Evolutionary conservation across 768 basidiomycete species (phyloP).

Genomic region (Lepiota venenata): DNA sequence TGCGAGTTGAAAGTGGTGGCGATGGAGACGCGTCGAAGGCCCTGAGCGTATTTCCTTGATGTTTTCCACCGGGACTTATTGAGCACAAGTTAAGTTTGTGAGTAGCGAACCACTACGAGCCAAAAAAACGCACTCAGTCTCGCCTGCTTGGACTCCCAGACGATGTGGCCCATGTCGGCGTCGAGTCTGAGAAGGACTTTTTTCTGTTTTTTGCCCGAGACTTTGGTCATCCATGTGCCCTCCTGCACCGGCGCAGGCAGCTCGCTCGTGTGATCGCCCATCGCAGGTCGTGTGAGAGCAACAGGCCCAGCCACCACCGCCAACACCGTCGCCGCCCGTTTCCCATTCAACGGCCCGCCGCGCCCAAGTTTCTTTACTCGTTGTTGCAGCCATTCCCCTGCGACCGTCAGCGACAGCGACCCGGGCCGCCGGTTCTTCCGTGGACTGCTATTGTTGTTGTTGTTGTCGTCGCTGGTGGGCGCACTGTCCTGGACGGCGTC

Average conservation of each 20-base stretch:
- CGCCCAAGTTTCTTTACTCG: constrained; percentile 1
- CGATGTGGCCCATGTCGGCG: constrained; percentile 75
- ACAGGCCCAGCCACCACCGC: neutral
- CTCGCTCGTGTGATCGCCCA: constrained; percentile 21
- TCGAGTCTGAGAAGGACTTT: constrained; percentile 68
- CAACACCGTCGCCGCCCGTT: neutral
- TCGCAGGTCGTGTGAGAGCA: neutral
- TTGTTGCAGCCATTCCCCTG: constrained; percentile 1
- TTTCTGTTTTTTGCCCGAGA: constrained; percentile 76
- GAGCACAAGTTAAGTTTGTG: neutral
- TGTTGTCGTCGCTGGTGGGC: no score
- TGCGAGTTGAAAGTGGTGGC: constrained; percentile 69
- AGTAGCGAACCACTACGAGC: neutral
- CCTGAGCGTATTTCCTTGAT: constrained; percentile 89
- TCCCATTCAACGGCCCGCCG: neutral
- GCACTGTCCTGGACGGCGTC: no score
- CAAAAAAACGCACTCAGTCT: constrained; percentile 46
- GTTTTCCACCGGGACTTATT: constrained; percentile 77
- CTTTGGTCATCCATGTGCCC: constrained; percentile 79
- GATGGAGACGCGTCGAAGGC: constrained; percentile 69
- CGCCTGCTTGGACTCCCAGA: constrained; percentile 72
- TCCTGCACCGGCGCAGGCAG: constrained; percentile 57
- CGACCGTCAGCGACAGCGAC: neutral
- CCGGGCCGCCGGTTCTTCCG: neutral
- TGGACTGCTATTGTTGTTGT: neutral